Evolutionary conservation across 164 flowering plant genomes (phyloP), one percentile per base, ranked within the genome.

Genomic region (Stephania cephalantha): DNA sequence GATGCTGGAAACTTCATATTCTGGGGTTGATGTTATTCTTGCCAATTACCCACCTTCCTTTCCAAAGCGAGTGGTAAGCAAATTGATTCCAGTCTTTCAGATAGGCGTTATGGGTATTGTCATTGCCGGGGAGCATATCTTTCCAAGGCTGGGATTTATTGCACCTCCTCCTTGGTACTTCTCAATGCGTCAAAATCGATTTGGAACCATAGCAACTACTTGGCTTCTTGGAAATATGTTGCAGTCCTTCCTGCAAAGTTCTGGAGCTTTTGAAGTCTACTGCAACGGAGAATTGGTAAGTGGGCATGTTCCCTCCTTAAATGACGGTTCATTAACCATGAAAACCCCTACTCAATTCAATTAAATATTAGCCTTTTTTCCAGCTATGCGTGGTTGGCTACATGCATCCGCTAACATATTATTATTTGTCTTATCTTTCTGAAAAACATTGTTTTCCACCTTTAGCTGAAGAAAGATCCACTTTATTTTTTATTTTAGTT

Each of bases 261-360:
- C 99, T 70, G 98, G 99, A 10, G 99, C 99, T 78, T 95, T 95
- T 84, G 97, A 93, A 85, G 94, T 93, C 53, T 87, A 72, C 74
- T 82, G 81, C 85, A 89, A 91, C 71, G 88, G 84, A 73, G 90
- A 88, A 78, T 73, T 85, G 91, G 99, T 93, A 84, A 79, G 82
- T 48, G 42, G 46, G 6, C 46, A 13, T 46, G 46, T 15, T n/a
- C 53, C 55, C 42, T 71, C 25, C 3, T 65, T 46, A 44, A 8
- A 44, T 8, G 31, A 6, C 55, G 7, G 55, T 50, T 50, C 55
- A 7, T 50, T 50, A 50, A 11, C 55, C 53, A 12, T 48, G 53
- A 48, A 48, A 12, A 48, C 6, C 53, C 53, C 13, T 35, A 35
- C 42, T 35, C 42, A 35, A 35, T 35, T 35, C 42, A 35, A 35